Evolutionary conservation across 2,329 filamentous ascomycete genomes (phyloP), one percentile per base, ranked within the genome.

Genomic region (Fusarium bulbicola): DNA sequence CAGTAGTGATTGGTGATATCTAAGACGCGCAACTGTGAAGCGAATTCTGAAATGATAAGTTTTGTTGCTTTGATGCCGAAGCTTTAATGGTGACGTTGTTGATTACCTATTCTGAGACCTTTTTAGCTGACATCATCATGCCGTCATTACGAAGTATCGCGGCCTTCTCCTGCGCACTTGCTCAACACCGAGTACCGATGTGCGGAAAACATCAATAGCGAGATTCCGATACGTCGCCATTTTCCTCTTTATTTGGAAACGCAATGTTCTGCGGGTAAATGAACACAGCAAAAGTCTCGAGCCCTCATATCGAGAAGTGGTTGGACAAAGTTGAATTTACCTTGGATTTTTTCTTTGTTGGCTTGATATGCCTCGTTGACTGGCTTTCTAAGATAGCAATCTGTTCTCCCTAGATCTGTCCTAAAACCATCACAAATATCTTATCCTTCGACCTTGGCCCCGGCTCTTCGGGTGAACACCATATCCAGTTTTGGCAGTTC

Each of bases 61-160:
- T 14, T 6, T 20, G 12, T 14, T 70, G 26, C 59, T 66, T 39
- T 58, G 52, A 52, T 43, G 30, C 47, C 8, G 40, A 40, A 52
- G n/a, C 26, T 58, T 53, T 18, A 30, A 46, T 66, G 61, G 61
- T 67, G 70, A 63, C 57, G 66, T 56, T 50, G 26, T 45, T 46
- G 60, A 63, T 53, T 69, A 62, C 50, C 52, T 47, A 49, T 42
- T 34, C 21, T 50, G 42, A n/a, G 26, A 28, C 18, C 45, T 47
- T 56, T 36, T 34, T 16, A 18, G 32, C 47, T 71, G 66, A 71
- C 70, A 74, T 73, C 70, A 73, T 73, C 32, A 71, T 73, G 53
- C 52, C 66, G 70, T 73, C 70, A 73, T 73, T 37, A n/a, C 46
- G 34, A 16, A 54, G 15, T 34, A 53, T 50, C 42, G 5, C 56